Evolutionary conservation across 176 grass and related monocot species (phyloP).

Genomic region (Triticum timopheevii): DNA sequence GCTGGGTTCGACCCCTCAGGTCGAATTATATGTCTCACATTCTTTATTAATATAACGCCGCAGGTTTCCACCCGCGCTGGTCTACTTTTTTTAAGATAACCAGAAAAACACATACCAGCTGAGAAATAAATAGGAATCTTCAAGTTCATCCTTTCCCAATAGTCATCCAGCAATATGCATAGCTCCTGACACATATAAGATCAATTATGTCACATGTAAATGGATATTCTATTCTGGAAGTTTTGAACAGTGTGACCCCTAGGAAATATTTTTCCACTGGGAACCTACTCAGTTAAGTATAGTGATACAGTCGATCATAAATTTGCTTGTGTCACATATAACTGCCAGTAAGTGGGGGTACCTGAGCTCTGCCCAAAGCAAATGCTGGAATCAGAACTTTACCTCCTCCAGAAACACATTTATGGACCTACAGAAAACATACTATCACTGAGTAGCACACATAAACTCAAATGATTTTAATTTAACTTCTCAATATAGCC

Average conservation of each 20-base stretch:
- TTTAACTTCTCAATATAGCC: slow-evolving; percentile 6
- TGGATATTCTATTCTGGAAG: not conserved
- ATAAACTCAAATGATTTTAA: not conserved
- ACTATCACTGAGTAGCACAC: not conserved
- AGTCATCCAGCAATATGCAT: slow-evolving; percentile 93
- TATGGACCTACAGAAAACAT: slow-evolving; percentile 68
- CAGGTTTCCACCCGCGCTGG: too few relatives aligned
- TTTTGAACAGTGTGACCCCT: not conserved
- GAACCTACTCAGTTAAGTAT: not conserved
- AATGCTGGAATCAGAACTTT: slow-evolving; percentile 98
- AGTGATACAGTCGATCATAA: not conserved
- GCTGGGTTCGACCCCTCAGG: too few relatives aligned
- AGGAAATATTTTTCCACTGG: not conserved
- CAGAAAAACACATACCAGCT: slow-evolving; percentile 58
- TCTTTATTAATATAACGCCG: too few relatives aligned
- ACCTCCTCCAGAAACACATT: slow-evolving; percentile 85
- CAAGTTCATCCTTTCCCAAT: slow-evolving; percentile 94
- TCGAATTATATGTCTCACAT: too few relatives aligned
- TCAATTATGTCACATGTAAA: slow-evolving; percentile 8
- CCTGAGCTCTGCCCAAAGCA: slow-evolving; percentile 97
- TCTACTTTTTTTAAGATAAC: not conserved
- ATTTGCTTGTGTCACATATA: not conserved
- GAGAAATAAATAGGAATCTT: slow-evolving; percentile 94
- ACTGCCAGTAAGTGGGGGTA: slow-evolving; percentile 16
- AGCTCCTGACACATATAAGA: slow-evolving; percentile 67